phyloP scores from a whole-genome alignment of 352 stramenopile species.

The Phytophthora kernoviae region DNA sequence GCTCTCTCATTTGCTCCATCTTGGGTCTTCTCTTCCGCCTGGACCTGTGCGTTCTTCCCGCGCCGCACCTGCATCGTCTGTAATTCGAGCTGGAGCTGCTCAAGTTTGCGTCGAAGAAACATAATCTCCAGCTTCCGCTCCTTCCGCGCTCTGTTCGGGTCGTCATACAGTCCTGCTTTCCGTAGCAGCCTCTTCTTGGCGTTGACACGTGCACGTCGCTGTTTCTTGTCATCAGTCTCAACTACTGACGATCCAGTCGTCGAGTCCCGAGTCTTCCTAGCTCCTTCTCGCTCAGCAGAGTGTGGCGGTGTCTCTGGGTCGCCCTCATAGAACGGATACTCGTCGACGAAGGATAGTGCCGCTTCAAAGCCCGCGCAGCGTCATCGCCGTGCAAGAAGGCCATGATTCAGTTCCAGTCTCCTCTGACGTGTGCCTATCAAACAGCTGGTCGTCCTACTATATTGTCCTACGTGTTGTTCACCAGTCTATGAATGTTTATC shows the following conservation, averaged over 20 bases:
- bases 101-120: slow-evolving; percentile 37
- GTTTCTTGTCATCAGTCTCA: slow-evolving; percentile 14
- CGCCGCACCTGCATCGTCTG: slow-evolving; percentile 17
- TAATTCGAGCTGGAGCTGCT: slow-evolving; percentile 41
- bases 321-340: slow-evolving; percentile 24
- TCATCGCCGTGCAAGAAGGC: slow-evolving; percentile 30
- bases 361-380: slow-evolving; percentile 30
- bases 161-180: slow-evolving; percentile 30
- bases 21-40: background rate
- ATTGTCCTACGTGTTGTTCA: slow-evolving; percentile 1
- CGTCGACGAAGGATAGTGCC: slow-evolving; percentile 34
- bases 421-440: background rate
- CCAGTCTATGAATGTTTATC: background rate
- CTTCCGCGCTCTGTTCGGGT: slow-evolving; percentile 47
- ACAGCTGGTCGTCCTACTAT: background rate
- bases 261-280: background rate
- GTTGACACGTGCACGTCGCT: slow-evolving; percentile 15
- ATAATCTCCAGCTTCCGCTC: slow-evolving; percentile 46
- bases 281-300: background rate
- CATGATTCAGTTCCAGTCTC: slow-evolving; percentile 9
- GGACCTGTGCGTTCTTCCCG: background rate
- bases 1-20: background rate
- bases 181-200: slow-evolving; percentile 31
- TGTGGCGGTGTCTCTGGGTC: background rate
- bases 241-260: background rate